Evolutionary conservation across 2,329 filamentous ascomycete genomes (phyloP), one percentile per base, ranked within the genome.

Genomic region (Cytospora piceae): DNA sequence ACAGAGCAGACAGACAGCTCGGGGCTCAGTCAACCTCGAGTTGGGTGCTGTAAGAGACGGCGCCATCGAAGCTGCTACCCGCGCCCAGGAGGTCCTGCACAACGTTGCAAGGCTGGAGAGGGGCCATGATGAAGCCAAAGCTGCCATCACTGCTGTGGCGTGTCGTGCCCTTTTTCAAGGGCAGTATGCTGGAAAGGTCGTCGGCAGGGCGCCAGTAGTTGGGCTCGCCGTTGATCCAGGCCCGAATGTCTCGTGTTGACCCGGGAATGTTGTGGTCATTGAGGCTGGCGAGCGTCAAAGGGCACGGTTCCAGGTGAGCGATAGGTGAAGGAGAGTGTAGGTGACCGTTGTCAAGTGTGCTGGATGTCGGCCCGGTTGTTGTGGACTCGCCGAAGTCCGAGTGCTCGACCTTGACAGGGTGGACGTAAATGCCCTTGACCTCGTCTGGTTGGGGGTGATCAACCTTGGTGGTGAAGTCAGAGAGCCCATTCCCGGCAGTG

Each of bases 151-250:
- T 57, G 60, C 39, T 62, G 53, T 29, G n/a, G 15, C 49, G 32
- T 11, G 60, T 51, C 5, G 29, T 56, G 39, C 14, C 15, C 9
- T 27, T 37, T 6, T 20, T 29, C 11, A 62, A 49, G 9, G 52
- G 39, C 2, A 17, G n/a, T 1, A 29, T 15, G 17, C 39, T 39
- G 39, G 39, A 39, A 12, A 51, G 29, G 31, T 57, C 53, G 20
- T 14, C 11, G 31, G 3, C 12, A 22, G 42, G 12, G 8, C 52
- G 61, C 39, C 46, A 37, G 39, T 52, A 63, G 31, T 3, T n/a
- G 1, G 55, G 37, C 3, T 63, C 61, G 53, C 61, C 61, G 11
- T 57, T 37, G 61, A 63, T 8, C 61, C 61, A 63, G 17, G 53
- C 53, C 7, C 29, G 39, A 2, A 63, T 51, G 54, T 57, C 53